Percentiles rank a stretch among this genome's conserved stretches.
These are phyloP conservation scores for Keithomyces neogunnii DNA, from an alignment of 2,329 filamentous ascomycete species.

Conservation along the genomic window DNA sequence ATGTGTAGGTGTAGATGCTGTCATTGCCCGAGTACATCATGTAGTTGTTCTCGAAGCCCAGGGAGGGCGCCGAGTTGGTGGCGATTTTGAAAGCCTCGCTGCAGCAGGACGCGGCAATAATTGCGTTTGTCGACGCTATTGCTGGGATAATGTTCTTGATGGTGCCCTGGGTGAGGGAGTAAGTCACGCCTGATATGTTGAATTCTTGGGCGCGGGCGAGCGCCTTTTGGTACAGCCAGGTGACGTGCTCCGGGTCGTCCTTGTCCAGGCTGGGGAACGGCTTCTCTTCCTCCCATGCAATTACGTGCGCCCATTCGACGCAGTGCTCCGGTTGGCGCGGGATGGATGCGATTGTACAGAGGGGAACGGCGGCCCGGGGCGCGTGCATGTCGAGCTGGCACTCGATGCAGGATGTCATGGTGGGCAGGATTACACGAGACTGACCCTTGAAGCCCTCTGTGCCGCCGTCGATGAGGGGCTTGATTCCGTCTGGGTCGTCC, in stretches of 20 bases:
- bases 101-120: slow-evolving; percentile 90
- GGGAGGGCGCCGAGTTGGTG: slow-evolving; percentile 69
- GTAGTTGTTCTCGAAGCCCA: slow-evolving; percentile 78
- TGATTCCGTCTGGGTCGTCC: slow-evolving; percentile 68
- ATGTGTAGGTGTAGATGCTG: slow-evolving; percentile 94
- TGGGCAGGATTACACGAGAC: slow-evolving; percentile 82
- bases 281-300: slow-evolving; percentile 86
- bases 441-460: slow-evolving; percentile 99
- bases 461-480: slow-evolving; percentile 91
- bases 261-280: slow-evolving; percentile 83
- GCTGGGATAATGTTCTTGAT: slow-evolving; percentile 99
- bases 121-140: slow-evolving; percentile 95
- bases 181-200: slow-evolving; percentile 85
- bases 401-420: slow-evolving; percentile 92
- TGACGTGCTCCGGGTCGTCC: slow-evolving; percentile 92
- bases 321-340: slow-evolving; percentile 96
- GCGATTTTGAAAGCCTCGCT: slow-evolving; percentile 96
- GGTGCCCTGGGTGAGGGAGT: slow-evolving; percentile 91
- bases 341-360: slow-evolving; percentile 94
- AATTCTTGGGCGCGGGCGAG: slow-evolving; percentile 76
- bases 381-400: slow-evolving; percentile 98
- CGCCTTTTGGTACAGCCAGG: slow-evolving; percentile 89
- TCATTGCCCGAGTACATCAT: slow-evolving; percentile 99
- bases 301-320: slow-evolving; percentile 97
- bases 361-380: slow-evolving; percentile 88